Evolutionary conservation across 352 stramenopile genomes (phyloP), one percentile per base, ranked within the genome.

Genomic region (Globisporangium recalcitrans): DNA sequence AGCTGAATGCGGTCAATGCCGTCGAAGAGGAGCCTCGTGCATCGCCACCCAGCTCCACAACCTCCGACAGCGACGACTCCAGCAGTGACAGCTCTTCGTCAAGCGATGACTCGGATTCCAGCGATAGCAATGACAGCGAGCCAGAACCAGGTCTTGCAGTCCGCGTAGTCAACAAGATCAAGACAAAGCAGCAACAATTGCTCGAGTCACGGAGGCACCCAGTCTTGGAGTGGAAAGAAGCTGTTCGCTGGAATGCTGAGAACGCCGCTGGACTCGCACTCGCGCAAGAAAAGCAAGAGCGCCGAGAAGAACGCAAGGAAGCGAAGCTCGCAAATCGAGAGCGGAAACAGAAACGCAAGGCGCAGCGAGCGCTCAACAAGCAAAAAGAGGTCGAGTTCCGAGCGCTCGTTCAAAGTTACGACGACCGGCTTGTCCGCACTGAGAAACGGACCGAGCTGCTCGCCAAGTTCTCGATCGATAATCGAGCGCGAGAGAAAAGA

Each of bases 331-430:
- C 73, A 14, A 62, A 61, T 22, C 71, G 65, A 34, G 79, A 87
- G 48, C 73, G 73, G 2, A 82, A 78, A 27, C 48, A 70, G 11
- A 85, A 80, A 59, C 73, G 79, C 5, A 76, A 69, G 36, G 62
- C 67, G 24, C 77, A 88, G 6, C 70, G 69, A n/a, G 38, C 70
- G 10, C 57, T 73, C 38, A 87, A 77, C 21, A 77, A 74, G 38
- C 66, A 74, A 47, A 86, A 85, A 19, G 77, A 84, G 53, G 46
- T 42, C 6, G 79, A 87, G 42, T 85, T 84, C 36, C 73, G 71
- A 7, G 46, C 55, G 27, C 65, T 78, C 5, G 51, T 88, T 8
- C 73, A 79, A 19, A 54, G 75, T 1, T 87, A 88, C 38, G 77
- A 77, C 9, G 47, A 75, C 16, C 64, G 73, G 3, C 53, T 84